phyloP scores from a whole-genome alignment of 2,329 filamentous ascomycete genomes.

The Elsinoe australis region DNA sequence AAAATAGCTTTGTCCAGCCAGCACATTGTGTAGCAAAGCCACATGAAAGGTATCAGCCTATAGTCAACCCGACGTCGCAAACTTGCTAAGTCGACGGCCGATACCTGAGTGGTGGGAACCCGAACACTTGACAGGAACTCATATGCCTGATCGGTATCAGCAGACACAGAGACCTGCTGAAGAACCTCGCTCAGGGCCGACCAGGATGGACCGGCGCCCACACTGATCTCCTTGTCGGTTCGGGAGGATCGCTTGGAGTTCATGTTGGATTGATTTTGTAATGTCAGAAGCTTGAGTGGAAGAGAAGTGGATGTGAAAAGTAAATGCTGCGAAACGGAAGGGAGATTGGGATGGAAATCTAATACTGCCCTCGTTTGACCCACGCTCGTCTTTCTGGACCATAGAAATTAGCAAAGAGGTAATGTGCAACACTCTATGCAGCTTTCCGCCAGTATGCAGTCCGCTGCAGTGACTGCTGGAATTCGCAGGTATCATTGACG shows the following conservation, averaged over 20 bases:
- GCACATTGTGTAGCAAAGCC: conserved; percentile 53
- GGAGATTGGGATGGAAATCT: no score
- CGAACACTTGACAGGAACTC: conserved; percentile 12
- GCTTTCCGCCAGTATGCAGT: no score
- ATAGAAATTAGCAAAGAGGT: no score
- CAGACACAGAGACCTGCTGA: neutral
- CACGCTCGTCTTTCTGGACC: no score
- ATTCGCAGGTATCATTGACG: no score
- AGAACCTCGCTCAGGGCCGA: neutral
- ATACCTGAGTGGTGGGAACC: conserved; percentile 21
- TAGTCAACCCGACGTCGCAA: conserved; percentile 52
- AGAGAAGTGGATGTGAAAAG: neutral
- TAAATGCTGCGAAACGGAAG: neutral
- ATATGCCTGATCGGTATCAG: conserved; percentile 16
- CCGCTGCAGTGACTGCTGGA: no score
- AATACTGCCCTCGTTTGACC: no score
- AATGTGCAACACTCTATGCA: no score
- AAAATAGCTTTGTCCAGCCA: conserved; percentile 58
- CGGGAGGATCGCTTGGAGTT: conserved; percentile 10
- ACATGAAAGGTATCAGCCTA: conserved; percentile 55
- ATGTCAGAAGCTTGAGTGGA: neutral
- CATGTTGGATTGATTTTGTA: neutral
- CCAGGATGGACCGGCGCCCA: conserved; percentile 1
- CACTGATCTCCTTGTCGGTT: conserved; percentile 3
- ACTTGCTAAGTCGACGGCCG: conserved; percentile 31